Conservation (phyloP, 371 early-diverging fungal genomes). For the Batkoa obscura region DNA sequence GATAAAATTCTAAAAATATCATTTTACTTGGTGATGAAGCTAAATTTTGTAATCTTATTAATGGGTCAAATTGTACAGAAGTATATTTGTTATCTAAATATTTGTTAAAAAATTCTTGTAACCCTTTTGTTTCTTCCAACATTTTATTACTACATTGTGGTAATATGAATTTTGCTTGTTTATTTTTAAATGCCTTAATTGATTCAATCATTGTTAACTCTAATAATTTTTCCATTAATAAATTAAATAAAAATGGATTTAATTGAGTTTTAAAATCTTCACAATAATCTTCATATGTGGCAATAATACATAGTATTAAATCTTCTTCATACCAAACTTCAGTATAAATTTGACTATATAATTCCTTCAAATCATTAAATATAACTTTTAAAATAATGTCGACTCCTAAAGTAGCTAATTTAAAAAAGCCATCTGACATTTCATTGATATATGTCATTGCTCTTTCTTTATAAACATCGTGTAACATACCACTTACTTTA, state of each 20-base stretch:
- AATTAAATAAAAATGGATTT: conserved; percentile 66
- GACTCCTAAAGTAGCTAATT: conserved; percentile 46
- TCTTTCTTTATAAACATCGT: conserved; percentile 39
- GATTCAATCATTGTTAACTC: conserved; percentile 63
- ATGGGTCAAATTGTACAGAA: conserved; percentile 45
- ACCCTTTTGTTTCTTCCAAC: conserved; percentile 31
- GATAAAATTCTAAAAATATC: conserved; percentile 57
- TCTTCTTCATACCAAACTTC: conserved; percentile 74
- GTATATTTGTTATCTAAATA: conserved; percentile 41
- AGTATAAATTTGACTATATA: conserved; percentile 51
- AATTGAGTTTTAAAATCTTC: conserved; percentile 61
- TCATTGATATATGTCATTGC: conserved; percentile 34
- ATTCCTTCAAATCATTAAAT: conserved; percentile 57
- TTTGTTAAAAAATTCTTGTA: conserved; percentile 42
- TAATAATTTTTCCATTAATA: conserved; percentile 61
- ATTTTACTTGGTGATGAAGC: conserved; percentile 37
- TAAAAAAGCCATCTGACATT: conserved; percentile 62
- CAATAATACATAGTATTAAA: conserved; percentile 58
- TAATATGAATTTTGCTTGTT: conserved; percentile 50
- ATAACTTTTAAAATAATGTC: conserved; percentile 60
- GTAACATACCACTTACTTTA: conserved; percentile 41
- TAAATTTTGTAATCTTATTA: conserved; percentile 48
- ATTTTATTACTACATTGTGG: conserved; percentile 36
- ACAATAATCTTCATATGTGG: conserved; percentile 78
- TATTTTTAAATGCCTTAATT: conserved; percentile 64